A percentile compares a stretch with the other conserved stretches of the same genome.
Evolutionary conservation across 1,284 basidiomycete species (phyloP).

Genomic region (Rhodotorula sp.): DNA sequence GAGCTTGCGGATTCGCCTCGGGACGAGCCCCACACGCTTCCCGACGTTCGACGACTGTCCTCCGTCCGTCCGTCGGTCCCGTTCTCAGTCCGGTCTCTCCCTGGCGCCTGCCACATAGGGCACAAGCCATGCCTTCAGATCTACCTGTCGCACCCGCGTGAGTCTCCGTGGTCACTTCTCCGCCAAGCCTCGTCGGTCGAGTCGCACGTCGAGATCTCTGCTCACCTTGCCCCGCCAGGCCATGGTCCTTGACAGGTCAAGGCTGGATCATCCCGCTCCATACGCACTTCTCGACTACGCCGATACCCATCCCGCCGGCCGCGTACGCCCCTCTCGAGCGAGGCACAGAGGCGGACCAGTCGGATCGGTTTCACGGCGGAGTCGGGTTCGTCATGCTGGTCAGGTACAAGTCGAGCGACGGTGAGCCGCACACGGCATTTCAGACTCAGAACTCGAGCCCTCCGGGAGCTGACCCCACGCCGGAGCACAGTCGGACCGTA

Average conservation of each 20-base stretch:
- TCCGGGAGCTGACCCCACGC: no score
- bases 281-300: constrained; percentile 16
- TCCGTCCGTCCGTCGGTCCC: no score
- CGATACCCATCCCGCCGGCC: constrained; percentile 4
- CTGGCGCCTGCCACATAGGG: neutral
- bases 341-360: constrained; percentile 13
- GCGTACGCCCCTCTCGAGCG: constrained; percentile 16
- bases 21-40: no score
- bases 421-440: neutral
- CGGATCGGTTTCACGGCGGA: constrained; percentile 19
- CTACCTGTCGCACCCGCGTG: neutral
- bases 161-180: neutral
- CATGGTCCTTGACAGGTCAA: constrained; percentile 22
- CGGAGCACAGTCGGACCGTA: constrained; percentile 24
- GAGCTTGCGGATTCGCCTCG: no score
- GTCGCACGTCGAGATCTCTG: no score
- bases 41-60: no score
- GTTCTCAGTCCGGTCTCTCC: neutral
- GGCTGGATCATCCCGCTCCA: constrained; percentile 26
- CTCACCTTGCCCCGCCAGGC: neutral
- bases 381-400: constrained; percentile 23
- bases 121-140: neutral
- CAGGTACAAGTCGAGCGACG: constrained; percentile 10
- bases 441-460: no score
- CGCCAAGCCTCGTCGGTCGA: no score